These are phyloP conservation scores for Alternaria sp. DNA, from an alignment of 2,329 filamentous ascomycete genomes.

Conservation along the genomic window DNA sequence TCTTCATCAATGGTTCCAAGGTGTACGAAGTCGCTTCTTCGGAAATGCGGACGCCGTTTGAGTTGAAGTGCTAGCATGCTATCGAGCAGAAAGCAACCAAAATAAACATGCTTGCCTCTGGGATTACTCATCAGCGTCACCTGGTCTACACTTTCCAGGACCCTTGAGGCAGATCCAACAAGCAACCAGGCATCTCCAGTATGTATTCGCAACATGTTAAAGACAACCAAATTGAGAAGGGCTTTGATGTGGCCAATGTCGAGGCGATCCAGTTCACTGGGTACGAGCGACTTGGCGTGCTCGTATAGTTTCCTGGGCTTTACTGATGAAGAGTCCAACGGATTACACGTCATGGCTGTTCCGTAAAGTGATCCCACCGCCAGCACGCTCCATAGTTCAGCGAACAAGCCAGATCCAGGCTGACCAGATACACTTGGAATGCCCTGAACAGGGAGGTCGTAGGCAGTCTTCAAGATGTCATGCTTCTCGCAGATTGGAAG, in stretches of 20 bases:
- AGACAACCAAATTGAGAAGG: slow-evolving; percentile 61
- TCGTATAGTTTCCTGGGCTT: slow-evolving; percentile 32
- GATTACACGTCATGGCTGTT: not conserved
- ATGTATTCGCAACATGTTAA: slow-evolving; percentile 67
- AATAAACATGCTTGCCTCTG: slow-evolving; percentile 52
- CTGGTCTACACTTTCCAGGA: slow-evolving; percentile 53
- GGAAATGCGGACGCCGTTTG: slow-evolving; percentile 59
- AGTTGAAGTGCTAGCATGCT: slow-evolving; percentile 62
- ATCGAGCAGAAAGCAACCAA: slow-evolving; percentile 69
- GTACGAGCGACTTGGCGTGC: slow-evolving; percentile 38
- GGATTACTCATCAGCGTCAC: slow-evolving; percentile 36
- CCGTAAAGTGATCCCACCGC: slow-evolving; percentile 49
- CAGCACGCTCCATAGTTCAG: slow-evolving; percentile 55
- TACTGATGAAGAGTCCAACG: slow-evolving; percentile 5
- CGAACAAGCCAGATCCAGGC: slow-evolving; percentile 46
- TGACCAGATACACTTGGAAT: slow-evolving; percentile 33
- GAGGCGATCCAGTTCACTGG: slow-evolving; percentile 38
- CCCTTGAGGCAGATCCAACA: slow-evolving; percentile 67
- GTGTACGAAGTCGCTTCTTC: slow-evolving; percentile 55
- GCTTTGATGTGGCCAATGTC: slow-evolving; percentile 52
- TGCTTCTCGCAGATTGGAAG: slow-evolving; percentile 75
- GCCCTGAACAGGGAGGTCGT: slow-evolving; percentile 58
- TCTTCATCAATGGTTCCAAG: slow-evolving; percentile 65
- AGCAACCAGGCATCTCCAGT: slow-evolving; percentile 67
- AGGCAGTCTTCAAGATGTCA: slow-evolving; percentile 64